These are phyloP conservation scores for Paratinospora sagittata DNA, from an alignment of 164 flowering plant genomes.

Conservation along the genomic window DNA sequence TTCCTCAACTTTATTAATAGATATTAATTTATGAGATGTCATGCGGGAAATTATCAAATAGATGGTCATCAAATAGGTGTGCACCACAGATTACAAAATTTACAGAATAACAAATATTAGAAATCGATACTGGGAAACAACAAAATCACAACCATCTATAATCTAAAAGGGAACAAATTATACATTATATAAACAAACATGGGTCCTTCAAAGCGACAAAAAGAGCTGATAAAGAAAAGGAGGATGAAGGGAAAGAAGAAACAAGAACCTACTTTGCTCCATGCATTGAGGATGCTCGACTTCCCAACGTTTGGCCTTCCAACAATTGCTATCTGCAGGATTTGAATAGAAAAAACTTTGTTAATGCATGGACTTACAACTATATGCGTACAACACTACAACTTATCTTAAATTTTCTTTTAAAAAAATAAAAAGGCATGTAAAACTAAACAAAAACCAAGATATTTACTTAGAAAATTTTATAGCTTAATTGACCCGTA, in stretches of 20 bases:
- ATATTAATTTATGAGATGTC: neutral
- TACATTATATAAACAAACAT: neutral
- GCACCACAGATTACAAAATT: neutral
- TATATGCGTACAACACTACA: neutral
- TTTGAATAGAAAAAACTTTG: neutral
- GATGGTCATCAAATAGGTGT: neutral
- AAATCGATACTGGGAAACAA: neutral
- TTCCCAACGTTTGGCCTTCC: slow-evolving; percentile 99
- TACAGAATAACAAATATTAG: neutral
- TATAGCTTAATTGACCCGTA: neutral
- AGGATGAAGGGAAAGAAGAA: neutral
- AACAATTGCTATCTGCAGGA: slow-evolving; percentile 83
- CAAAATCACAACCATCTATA: no score
- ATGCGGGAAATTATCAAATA: neutral
- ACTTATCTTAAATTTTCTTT: neutral
- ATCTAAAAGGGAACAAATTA: neutral
- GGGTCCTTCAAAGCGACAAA: neutral
- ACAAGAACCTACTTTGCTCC: slow-evolving; percentile 87
- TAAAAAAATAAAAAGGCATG: neutral
- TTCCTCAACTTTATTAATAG: neutral
- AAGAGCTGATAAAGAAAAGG: neutral
- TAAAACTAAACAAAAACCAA: neutral
- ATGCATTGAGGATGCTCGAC: slow-evolving; percentile 96
- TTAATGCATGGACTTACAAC: neutral
- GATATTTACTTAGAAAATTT: neutral